phyloP scores from a whole-genome alignment of 176 grass and related monocot species.

The Oryza glaberrima region DNA sequence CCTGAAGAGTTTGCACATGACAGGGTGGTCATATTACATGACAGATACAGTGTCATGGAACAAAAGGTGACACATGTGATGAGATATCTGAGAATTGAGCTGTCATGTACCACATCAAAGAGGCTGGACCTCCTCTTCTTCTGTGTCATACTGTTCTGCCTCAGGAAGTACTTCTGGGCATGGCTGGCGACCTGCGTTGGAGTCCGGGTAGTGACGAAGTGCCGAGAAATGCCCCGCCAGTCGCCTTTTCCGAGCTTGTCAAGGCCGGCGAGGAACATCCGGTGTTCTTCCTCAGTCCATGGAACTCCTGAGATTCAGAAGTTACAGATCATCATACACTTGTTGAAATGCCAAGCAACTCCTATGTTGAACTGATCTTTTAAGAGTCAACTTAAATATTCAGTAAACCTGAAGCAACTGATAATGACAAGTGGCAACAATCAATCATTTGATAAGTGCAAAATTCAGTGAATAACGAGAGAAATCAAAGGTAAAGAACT shows the following conservation, averaged over 20 bases:
- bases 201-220: conserved; percentile 68
- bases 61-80: neutral
- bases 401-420: neutral
- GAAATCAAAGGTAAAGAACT: neutral
- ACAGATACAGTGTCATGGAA: neutral
- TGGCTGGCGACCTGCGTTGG: conserved; percentile 83
- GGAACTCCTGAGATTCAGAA: conserved; percentile 50
- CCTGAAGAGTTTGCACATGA: conserved; percentile 39
- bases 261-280: conserved; percentile 62
- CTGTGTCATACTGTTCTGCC: conserved; percentile 64
- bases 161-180: conserved; percentile 84
- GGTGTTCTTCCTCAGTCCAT: conserved; percentile 82
- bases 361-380: neutral
- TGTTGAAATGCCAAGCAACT: neutral
- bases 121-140: conserved; percentile 72
- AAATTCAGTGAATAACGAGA: neutral
- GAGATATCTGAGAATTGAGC: neutral
- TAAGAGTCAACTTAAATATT: neutral
- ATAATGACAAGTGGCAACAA: neutral
- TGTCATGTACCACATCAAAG: conserved; percentile 59
- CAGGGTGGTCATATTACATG: neutral
- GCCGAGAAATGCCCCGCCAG: conserved; percentile 71
- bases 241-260: conserved; percentile 77
- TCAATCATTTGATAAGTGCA: neutral
- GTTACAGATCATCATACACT: neutral